Base-by-base conservation (phyloP, 257 asterid species). In the Nicotiana sylvestris region DNA sequence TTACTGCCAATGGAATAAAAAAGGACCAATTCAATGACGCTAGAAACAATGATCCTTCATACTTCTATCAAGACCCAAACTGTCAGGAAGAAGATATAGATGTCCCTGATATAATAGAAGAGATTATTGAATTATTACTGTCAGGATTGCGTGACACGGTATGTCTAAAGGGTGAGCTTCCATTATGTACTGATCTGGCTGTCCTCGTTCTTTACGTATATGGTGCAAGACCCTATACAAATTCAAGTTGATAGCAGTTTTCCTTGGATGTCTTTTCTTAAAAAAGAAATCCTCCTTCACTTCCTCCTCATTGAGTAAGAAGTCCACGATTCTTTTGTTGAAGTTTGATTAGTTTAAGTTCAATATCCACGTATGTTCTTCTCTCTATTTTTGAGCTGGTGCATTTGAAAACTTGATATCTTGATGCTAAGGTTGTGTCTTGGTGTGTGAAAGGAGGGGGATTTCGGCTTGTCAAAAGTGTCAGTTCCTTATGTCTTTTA, bases 131-230 rank as follows among this genome's bases (percentile, higher is more conserved):
- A 85, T 87, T 91, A 85, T 62, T 96, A 85, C 88, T 91, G 77
- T 90, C 95, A 82, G 98, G 97, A 82, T 87, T 96, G 90, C 87
- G 92, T 87, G 99, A 96, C 82, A 92, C 94, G 92, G 99, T 96
- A 91, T 85, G 94, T 87, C 56, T 68, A 82, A 86, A 82, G 83
- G 87, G 86, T 89, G 85, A 82, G 83, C 83, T 82, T 85, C 88
- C 67, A 68, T 70, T 53, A 46, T 84, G 57, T 84, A 84, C 82
- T 72, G 76, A 57, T 78, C 86, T 66, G 81, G 56, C 76, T 30
- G 56, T 51, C 67, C 58, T 77, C 10, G 9, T 57, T 51, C 74
- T 49, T 70, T 17, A 66, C 1, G 83, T 80, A 61, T 37, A 53
- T 65, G 76, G 66, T 15, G 33, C 18, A 25, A 65, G 30, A 25